Evolutionary conservation across 2,329 filamentous ascomycete species (phyloP).

Genomic region (Periconia macrospinosa): DNA sequence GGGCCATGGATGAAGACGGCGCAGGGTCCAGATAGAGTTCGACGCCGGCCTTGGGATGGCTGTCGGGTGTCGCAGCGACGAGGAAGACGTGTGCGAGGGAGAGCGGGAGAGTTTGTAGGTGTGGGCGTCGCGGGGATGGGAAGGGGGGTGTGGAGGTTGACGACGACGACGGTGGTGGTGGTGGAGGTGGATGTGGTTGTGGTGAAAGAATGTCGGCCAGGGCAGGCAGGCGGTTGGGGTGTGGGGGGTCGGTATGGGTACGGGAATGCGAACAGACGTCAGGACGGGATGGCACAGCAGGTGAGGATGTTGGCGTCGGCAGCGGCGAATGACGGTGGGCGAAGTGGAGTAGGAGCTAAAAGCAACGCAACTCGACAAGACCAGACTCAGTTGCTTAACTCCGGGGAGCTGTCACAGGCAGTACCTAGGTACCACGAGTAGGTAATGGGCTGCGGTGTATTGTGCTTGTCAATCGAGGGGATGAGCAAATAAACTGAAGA

Average conservation of each 20-base stretch:
- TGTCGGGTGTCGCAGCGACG: not conserved
- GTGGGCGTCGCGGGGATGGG: no score
- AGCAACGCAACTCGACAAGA: not conserved
- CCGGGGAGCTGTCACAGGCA: no score
- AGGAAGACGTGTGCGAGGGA: conserved; percentile 2
- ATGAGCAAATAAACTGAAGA: no score
- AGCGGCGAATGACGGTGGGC: not conserved
- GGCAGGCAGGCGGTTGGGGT: not conserved
- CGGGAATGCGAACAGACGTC: not conserved
- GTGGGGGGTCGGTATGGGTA: not conserved
- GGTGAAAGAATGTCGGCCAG: not conserved
- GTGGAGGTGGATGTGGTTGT: no score
- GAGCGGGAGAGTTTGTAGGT: no score
- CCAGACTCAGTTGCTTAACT: no score
- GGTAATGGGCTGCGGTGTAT: no score
- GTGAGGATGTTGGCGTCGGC: not conserved
- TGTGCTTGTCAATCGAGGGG: no score
- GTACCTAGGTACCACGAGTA: no score
- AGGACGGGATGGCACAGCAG: not conserved
- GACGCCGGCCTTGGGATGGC: not conserved
- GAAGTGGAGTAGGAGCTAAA: not conserved
- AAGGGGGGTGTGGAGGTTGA: not conserved
- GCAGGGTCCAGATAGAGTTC: not conserved
- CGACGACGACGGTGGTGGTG: no score
- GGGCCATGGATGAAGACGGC: conserved; percentile 32